Conservation (phyloP, 179 eudicot species). For the Gypsophila paniculata region DNA sequence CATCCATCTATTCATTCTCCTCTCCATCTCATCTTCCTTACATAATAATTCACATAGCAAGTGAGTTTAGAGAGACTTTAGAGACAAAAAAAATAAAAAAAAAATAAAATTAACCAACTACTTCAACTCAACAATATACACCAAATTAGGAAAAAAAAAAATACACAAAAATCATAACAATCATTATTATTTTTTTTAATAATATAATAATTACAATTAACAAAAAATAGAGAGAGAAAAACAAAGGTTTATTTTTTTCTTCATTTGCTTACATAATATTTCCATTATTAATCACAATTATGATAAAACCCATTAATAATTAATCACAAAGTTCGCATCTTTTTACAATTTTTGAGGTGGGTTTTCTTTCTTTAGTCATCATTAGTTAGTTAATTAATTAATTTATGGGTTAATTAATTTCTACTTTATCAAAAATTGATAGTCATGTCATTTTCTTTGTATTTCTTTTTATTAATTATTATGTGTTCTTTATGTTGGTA, state of each 20-base stretch:
- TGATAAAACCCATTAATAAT: neutral
- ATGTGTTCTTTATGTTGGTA: neutral
- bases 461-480: constrained; percentile 1
- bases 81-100: no score
- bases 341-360: constrained; percentile 7
- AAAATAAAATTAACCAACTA: no score
- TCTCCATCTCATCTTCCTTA: no score
- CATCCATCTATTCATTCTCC: no score
- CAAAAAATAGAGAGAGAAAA: neutral
- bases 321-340: constrained; percentile 1
- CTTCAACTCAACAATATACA: no score
- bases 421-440: constrained; percentile 12
- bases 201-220: neutral
- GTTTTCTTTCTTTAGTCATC: neutral
- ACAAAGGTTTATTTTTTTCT: neutral
- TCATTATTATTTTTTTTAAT: no score
- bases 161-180: no score
- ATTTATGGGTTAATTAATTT: no score
- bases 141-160: no score
- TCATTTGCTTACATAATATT: neutral
- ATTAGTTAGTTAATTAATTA: no score
- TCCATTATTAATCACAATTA: neutral
- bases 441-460: constrained; percentile 32
- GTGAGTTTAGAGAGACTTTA: no score
- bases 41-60: no score